Base-by-base conservation (phyloP, 306 rosid genomes). In the Sesbania bispinosa region DNA sequence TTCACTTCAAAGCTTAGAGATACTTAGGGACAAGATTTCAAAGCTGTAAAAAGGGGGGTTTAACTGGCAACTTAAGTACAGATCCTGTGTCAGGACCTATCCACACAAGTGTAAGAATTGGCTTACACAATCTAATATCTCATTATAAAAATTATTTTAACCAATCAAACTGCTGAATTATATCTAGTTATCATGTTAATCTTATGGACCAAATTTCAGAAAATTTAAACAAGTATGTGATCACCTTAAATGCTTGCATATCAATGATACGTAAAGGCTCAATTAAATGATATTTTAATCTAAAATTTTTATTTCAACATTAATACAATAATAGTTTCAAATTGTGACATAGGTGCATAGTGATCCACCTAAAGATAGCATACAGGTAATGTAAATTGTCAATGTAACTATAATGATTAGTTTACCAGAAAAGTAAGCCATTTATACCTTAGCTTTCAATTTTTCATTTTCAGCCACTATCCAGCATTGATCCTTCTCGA, bases 401-500 rank as follows among this genome's bases (percentile, higher is more conserved):
- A 16, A 47, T 9, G 36, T 53, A 53, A 30, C 53, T 61, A 64
- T 3, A 43, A 67, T 19, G 26, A 62, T 23, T 14, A 10, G 43
- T 23, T 54, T 39, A 43, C 38, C 2, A 20, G 71, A 80, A n/a
- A 64, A 62, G 50, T 10, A 66, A 54, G 77, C 16, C 29, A 18
- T 16, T 47, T 57, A 45, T 86, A 95, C 99, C 97, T 91, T 86
- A 1, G 96, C 79, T 83, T 89, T 88, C 87, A 91, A 71, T 36
- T 79, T 86, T 70, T 85, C 85, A 81, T 95, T 91, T 77, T 91
- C 99, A 53, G 96, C 89, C 81, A 85, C 73, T 35, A 95, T 90
- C 99, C 99, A 95, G 93, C 97, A 95, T 65, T 95, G 81, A 24
- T 89, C 87, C 79, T 85, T 79, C 47, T 91, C 96, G 59, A 95